Evolutionary conservation across 371 early-diverging fungal genomes (phyloP).

Genomic region (Mucor racemosus): DNA sequence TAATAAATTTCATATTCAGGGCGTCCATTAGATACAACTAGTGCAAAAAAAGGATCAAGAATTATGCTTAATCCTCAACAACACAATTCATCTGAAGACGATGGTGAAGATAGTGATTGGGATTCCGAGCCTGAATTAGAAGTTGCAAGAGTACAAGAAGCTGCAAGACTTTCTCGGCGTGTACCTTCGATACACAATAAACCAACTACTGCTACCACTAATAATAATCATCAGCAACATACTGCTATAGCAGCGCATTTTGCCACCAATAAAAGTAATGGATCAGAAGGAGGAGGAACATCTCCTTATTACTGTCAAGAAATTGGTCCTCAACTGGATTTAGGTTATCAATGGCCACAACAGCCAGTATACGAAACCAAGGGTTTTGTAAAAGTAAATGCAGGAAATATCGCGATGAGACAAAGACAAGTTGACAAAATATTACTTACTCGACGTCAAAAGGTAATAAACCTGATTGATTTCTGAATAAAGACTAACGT

Average conservation of each 20-base stretch:
- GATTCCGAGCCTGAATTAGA: slow-evolving; percentile 47
- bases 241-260: not conserved
- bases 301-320: slow-evolving; percentile 34
- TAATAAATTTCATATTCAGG: not conserved
- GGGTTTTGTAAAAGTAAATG: slow-evolving; percentile 11
- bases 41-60: not conserved
- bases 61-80: not conserved
- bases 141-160: slow-evolving; percentile 25
- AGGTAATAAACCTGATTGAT: not conserved
- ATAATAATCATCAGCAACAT: not conserved
- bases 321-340: slow-evolving; percentile 36
- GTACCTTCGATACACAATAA: slow-evolving; percentile 19
- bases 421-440: slow-evolving; percentile 12
- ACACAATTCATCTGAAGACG: not conserved
- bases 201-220: no score
- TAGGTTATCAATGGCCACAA: slow-evolving; percentile 45
- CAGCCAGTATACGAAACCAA: not conserved
- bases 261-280: not conserved
- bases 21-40: not conserved
- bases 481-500: not conserved
- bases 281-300: not conserved
- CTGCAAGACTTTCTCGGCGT: slow-evolving; percentile 16
- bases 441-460: slow-evolving; percentile 13
- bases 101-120: slow-evolving; percentile 29
- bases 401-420: not conserved